phyloP scores from a whole-genome alignment of 768 basidiomycete species.

The Russula lepida region DNA sequence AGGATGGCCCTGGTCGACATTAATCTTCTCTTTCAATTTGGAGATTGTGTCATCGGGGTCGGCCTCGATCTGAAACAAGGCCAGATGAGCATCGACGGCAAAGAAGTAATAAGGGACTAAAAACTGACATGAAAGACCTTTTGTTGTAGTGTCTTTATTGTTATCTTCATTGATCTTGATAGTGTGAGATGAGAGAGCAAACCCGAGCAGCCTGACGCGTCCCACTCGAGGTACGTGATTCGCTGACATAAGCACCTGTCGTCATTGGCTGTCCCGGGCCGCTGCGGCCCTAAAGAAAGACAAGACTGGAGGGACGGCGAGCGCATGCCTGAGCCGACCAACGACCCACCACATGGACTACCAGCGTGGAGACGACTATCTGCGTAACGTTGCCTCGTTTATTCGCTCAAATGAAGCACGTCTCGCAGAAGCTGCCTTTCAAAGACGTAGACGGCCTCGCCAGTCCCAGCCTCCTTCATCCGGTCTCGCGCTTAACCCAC shows the following conservation, averaged over 20 bases:
- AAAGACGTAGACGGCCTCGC: constrained; percentile 40
- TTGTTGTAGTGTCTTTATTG: constrained; percentile 90
- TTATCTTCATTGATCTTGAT: constrained; percentile 68
- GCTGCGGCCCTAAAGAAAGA: background rate
- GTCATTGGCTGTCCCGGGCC: background rate
- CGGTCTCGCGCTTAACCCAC: constrained; percentile 46
- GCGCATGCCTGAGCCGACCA: constrained; percentile 25
- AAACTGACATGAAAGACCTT: constrained; percentile 70
- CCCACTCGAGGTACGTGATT: background rate
- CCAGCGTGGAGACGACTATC: constrained; percentile 67
- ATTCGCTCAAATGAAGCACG: constrained; percentile 64
- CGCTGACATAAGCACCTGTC: background rate
- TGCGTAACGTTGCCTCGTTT: constrained; percentile 60
- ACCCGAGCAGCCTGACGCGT: background rate
- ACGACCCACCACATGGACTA: constrained; percentile 34
- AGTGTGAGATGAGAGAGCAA: background rate
- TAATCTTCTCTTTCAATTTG: constrained; percentile 78
- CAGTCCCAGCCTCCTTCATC: constrained; percentile 26
- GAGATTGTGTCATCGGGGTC: constrained; percentile 68
- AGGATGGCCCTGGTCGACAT: constrained; percentile 63
- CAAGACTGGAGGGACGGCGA: background rate
- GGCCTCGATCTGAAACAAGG: constrained; percentile 54
- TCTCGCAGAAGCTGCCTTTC: constrained; percentile 56
- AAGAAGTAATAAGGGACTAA: too few species aligned
- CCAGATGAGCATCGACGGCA: background rate